Conservation (phyloP, 1,139 yeast species). For the Blastobotrys malaysiensis region DNA sequence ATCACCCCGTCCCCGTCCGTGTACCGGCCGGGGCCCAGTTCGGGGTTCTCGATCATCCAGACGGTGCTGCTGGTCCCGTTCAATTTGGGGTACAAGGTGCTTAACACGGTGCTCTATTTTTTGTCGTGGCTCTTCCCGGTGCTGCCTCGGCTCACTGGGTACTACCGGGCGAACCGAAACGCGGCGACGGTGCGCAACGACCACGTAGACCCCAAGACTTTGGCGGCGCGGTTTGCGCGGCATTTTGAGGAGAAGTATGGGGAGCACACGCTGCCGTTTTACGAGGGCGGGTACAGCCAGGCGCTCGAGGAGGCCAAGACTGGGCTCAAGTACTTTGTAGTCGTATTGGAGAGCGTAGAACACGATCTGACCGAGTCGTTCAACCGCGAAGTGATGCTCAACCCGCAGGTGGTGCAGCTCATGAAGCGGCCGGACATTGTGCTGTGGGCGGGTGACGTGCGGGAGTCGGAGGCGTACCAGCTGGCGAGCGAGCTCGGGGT, state of each 20-base stretch:
- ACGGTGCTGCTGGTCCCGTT: slow-evolving; percentile 32
- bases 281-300: slow-evolving; percentile 70
- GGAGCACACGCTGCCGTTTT: slow-evolving; percentile 36
- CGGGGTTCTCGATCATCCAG: slow-evolving; percentile 26
- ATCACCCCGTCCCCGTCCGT: slow-evolving; percentile 19
- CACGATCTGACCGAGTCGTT: slow-evolving; percentile 58
- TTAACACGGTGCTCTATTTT: slow-evolving; percentile 30
- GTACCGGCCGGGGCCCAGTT: slow-evolving; percentile 18
- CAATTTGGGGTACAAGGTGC: slow-evolving; percentile 27
- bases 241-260: slow-evolving; percentile 38
- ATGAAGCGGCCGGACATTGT: slow-evolving; percentile 48
- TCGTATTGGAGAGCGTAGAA: slow-evolving; percentile 68
- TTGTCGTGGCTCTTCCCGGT: slow-evolving; percentile 33
- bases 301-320: slow-evolving; percentile 65
- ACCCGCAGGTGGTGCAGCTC: slow-evolving; percentile 47
- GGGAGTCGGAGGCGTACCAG: slow-evolving; percentile 77
- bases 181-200: slow-evolving; percentile 31
- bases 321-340: slow-evolving; percentile 63
- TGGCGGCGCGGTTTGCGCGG: slow-evolving; percentile 37
- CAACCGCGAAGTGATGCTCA: slow-evolving; percentile 51
- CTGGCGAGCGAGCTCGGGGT: slow-evolving; percentile 72
- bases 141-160: slow-evolving; percentile 34
- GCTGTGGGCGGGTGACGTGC: slow-evolving; percentile 86
- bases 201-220: slow-evolving; percentile 37
- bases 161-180: slow-evolving; percentile 33